These are phyloP conservation scores for Sporobolomyces roseus DNA, from an alignment of 768 basidiomycete genomes.

Conservation along the genomic window DNA sequence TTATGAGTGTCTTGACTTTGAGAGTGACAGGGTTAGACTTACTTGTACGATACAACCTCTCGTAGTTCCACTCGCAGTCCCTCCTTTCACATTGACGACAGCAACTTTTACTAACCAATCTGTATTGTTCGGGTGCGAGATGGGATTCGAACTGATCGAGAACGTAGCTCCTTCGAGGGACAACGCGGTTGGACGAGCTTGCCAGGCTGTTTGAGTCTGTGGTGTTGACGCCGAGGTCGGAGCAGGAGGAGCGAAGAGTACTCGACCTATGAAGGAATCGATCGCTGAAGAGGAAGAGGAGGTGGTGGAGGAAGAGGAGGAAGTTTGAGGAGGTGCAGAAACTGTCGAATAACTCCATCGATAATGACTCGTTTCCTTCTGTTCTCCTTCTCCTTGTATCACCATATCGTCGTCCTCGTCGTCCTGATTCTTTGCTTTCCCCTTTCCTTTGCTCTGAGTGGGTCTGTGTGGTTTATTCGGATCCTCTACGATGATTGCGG, in stretches of 20 bases:
- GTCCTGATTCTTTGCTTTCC: not conserved
- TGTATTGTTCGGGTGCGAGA: not conserved
- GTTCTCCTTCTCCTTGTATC: no score
- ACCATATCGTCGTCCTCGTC: not conserved
- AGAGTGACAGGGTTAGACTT: no score
- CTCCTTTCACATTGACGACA: constrained; percentile 35
- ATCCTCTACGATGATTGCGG: constrained; percentile 32
- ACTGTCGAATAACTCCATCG: constrained; percentile 31
- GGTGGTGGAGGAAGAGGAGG: not conserved
- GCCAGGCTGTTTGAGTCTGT: constrained; percentile 20
- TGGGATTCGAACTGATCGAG: not conserved
- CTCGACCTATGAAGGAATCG: constrained; percentile 41
- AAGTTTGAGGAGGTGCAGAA: constrained; percentile 1
- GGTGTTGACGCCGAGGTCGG: constrained; percentile 17
- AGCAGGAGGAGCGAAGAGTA: constrained; percentile 23
- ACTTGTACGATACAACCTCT: constrained; percentile 33
- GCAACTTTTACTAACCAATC: constrained; percentile 39
- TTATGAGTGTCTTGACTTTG: not conserved
- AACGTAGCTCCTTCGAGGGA: constrained; percentile 32
- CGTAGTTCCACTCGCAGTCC: constrained; percentile 27
- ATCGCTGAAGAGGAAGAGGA: constrained; percentile 7
- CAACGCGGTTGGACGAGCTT: constrained; percentile 25
- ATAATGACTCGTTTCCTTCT: no score
- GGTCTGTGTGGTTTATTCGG: constrained; percentile 3
- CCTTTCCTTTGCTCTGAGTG: not conserved